Evolutionary conservation across 768 basidiomycete species (phyloP).

Genomic region (Floccularia luteovirens): DNA sequence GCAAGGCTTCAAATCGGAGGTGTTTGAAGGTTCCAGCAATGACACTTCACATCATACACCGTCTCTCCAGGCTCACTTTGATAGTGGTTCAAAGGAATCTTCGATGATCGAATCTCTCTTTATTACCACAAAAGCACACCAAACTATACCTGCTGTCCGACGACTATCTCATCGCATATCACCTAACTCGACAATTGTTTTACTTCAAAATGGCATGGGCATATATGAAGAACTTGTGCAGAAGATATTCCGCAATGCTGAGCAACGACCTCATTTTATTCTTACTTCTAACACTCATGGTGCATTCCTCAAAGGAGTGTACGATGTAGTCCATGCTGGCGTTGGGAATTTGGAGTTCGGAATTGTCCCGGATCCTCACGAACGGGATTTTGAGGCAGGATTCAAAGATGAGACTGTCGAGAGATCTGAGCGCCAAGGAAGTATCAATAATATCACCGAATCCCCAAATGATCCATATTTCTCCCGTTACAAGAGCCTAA

Average conservation of each 20-base stretch:
- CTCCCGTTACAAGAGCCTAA: slow-evolving; percentile 50
- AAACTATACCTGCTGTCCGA: slow-evolving; percentile 50
- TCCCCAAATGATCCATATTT: slow-evolving; percentile 25
- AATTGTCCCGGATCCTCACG: slow-evolving; percentile 60
- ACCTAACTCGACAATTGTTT: slow-evolving; percentile 70
- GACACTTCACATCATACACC: not conserved
- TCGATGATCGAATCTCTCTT: slow-evolving; percentile 67
- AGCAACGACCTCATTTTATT: slow-evolving; percentile 77
- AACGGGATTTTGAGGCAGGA: slow-evolving; percentile 58
- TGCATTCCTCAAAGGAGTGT: slow-evolving; percentile 44
- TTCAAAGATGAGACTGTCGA: slow-evolving; percentile 26
- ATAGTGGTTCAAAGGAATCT: slow-evolving; percentile 6
- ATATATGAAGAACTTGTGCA: slow-evolving; percentile 72
- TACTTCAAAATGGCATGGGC: slow-evolving; percentile 96
- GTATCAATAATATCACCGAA: slow-evolving; percentile 43
- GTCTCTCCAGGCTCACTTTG: too few relatives aligned
- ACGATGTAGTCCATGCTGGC: slow-evolving; percentile 64
- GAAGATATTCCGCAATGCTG: slow-evolving; percentile 64
- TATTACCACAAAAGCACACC: slow-evolving; percentile 73
- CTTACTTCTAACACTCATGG: slow-evolving; percentile 81
- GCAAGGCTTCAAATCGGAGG: slow-evolving; percentile 42
- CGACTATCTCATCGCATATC: slow-evolving; percentile 57
- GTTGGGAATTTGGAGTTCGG: slow-evolving; percentile 70
- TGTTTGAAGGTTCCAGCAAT: slow-evolving; percentile 21
- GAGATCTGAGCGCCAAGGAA: slow-evolving; percentile 29